These are phyloP conservation scores for Pseudozyma thailandica DNA, from an alignment of 1,284 basidiomycete species.

Conservation along the genomic window DNA sequence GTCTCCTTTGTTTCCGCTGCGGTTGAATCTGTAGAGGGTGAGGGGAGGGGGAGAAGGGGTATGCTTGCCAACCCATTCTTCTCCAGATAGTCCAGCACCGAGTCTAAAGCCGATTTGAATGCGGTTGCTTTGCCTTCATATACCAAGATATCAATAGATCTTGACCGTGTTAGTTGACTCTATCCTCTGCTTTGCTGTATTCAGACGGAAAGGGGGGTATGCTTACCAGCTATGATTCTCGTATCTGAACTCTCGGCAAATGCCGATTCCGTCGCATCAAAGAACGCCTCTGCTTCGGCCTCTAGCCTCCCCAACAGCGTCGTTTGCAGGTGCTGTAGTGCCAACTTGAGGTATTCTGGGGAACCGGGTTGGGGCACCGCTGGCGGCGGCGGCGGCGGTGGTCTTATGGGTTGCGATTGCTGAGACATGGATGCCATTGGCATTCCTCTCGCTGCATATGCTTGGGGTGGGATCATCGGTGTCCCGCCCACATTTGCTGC, in stretches of 20 bases:
- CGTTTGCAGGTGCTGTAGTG: slow-evolving; percentile 20
- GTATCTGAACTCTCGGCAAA: slow-evolving; percentile 9
- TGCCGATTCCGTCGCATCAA: slow-evolving; percentile 27
- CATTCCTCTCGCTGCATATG: background rate
- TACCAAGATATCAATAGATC: no score
- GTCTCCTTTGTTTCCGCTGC: background rate
- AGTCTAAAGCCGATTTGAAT: slow-evolving; percentile 11
- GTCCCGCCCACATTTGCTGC: background rate
- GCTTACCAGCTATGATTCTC: slow-evolving; percentile 4
- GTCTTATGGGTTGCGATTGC: background rate
- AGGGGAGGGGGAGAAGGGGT: slow-evolving; percentile 7
- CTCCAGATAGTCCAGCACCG: slow-evolving; percentile 16
- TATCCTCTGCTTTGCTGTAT: no score
- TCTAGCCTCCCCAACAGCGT: slow-evolving; percentile 26
- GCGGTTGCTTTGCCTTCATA: slow-evolving; percentile 7
- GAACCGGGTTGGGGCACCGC: slow-evolving; percentile 23
- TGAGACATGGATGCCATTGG: background rate
- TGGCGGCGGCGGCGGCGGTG: background rate
- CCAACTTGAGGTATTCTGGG: slow-evolving; percentile 13
- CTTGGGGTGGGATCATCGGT: slow-evolving; percentile 8
- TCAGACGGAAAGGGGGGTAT: no score
- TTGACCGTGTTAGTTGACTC: no score
- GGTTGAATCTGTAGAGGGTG: background rate
- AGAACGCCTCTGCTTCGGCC: slow-evolving; percentile 31
- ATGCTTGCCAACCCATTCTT: slow-evolving; percentile 38